Percentiles rank a stretch among this genome's conserved stretches.
These are phyloP conservation scores for Corchorus olitorius DNA, from an alignment of 345 rosid genomes.

Conservation along the genomic window DNA sequence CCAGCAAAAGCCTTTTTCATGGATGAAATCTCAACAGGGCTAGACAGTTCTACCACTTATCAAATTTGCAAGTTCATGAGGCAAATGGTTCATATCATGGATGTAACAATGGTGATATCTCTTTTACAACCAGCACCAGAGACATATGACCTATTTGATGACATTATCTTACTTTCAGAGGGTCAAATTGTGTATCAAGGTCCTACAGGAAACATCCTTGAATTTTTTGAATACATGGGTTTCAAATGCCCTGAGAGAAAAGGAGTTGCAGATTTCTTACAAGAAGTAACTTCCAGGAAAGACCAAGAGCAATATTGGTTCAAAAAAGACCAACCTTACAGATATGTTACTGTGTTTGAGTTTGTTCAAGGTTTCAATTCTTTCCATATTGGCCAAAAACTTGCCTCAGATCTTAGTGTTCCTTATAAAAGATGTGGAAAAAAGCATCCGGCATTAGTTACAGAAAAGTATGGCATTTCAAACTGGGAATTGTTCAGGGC, in stretches of 20 bases:
- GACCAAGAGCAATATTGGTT: slow-evolving; percentile 40
- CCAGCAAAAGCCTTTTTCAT: slow-evolving; percentile 86
- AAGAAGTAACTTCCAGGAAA: slow-evolving; percentile 18
- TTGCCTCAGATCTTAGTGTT: slow-evolving; percentile 21
- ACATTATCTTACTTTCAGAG: slow-evolving; percentile 68
- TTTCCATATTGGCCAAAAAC: slow-evolving; percentile 34
- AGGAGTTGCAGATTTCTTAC: slow-evolving; percentile 17
- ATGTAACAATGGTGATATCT: slow-evolving; percentile 68
- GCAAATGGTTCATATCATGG: slow-evolving; percentile 67
- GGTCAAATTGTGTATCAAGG: slow-evolving; percentile 79
- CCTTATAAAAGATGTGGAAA: slow-evolving; percentile 27
- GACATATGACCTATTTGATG: slow-evolving; percentile 74
- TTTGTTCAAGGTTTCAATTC: slow-evolving; percentile 29
- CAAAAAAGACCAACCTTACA: slow-evolving; percentile 30
- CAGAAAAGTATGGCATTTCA: slow-evolving; percentile 36
- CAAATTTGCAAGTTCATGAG: slow-evolving; percentile 72
- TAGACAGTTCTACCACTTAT: slow-evolving; percentile 89
- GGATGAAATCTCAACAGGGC: slow-evolving; percentile 96
- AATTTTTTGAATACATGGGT: slow-evolving; percentile 55
- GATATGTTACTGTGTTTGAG: slow-evolving; percentile 32
- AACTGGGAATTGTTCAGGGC: slow-evolving; percentile 41
- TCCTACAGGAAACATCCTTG: slow-evolving; percentile 55
- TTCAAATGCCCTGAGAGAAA: slow-evolving; percentile 21
- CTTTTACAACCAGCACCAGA: slow-evolving; percentile 92
- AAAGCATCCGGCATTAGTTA: slow-evolving; percentile 40